phyloP scores from a whole-genome alignment of 352 stramenopile species.

The Stephanocyclus meneghinianus region DNA sequence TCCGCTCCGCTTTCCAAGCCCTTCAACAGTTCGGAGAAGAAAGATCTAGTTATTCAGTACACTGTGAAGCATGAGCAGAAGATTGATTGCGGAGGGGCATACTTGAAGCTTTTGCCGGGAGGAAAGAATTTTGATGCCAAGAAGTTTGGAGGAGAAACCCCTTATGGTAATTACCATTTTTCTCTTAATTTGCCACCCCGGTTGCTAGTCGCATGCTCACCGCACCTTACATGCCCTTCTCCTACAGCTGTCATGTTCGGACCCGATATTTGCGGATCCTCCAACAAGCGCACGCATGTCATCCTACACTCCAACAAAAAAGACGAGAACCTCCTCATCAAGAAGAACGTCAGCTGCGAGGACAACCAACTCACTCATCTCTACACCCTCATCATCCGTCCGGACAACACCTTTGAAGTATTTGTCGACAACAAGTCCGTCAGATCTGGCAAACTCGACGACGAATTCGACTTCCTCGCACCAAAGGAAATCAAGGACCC shows the following conservation, averaged over 20 bases:
- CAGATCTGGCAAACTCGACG: conserved; percentile 88
- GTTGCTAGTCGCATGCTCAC: background rate
- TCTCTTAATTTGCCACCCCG: background rate
- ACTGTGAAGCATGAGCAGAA: conserved; percentile 98
- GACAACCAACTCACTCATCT: conserved; percentile 94
- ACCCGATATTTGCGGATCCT: conserved; percentile 95
- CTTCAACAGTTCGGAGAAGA: conserved; percentile 64
- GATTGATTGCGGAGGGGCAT: conserved; percentile 97
- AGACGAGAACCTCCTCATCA: conserved; percentile 90
- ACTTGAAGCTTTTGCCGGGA: conserved; percentile 98
- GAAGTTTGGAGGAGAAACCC: conserved; percentile 93
- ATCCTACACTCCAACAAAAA: conserved; percentile 98
- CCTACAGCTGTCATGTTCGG: conserved; percentile 95
- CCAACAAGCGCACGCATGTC: conserved; percentile 94
- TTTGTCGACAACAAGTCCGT: conserved; percentile 95
- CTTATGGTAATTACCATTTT: conserved; percentile 75
- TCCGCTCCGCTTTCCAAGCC: conserved; percentile 82
- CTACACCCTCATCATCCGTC: conserved; percentile 96
- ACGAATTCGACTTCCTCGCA: conserved; percentile 95
- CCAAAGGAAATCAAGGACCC: conserved; percentile 97
- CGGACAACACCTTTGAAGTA: conserved; percentile 97
- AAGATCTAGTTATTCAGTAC: conserved; percentile 89
- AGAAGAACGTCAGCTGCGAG: conserved; percentile 89
- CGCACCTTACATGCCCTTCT: background rate
- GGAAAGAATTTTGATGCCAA: conserved; percentile 86